Conservation (phyloP, 306 rosid species). For the Chamaecrista fasciculata region DNA sequence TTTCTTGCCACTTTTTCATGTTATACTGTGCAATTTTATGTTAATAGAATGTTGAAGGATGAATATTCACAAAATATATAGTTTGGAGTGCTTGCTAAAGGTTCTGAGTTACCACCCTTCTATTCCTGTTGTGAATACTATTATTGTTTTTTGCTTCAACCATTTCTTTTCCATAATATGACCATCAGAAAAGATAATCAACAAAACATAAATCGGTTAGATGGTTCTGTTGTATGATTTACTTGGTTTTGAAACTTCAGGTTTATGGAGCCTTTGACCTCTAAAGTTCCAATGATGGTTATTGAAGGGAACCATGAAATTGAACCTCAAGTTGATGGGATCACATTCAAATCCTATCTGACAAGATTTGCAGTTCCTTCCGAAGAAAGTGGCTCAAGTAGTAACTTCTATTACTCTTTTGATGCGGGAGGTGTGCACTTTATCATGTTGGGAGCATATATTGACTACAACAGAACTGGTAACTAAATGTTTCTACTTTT, state of each 20-base stretch:
- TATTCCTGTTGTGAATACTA: background rate
- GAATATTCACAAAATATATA: background rate
- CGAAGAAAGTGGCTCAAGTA: conserved; percentile 67
- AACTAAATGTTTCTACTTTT: conserved; percentile 29
- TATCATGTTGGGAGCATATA: conserved; percentile 84
- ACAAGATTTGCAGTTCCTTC: conserved; percentile 82
- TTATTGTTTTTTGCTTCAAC: background rate
- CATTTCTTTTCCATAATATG: background rate
- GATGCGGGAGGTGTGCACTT: conserved; percentile 86
- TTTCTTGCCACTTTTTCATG: background rate
- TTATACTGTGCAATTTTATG: background rate
- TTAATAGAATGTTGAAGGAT: background rate
- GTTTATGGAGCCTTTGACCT: conserved; percentile 84
- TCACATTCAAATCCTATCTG: conserved; percentile 65
- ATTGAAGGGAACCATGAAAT: conserved; percentile 96
- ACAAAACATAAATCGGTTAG: background rate
- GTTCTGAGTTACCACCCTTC: background rate
- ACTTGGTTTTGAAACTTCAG: conserved; percentile 37
- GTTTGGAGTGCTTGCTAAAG: background rate
- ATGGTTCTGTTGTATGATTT: conserved; percentile 3
- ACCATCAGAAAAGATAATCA: background rate
- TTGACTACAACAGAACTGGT: conserved; percentile 77
- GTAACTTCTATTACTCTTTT: conserved; percentile 80
- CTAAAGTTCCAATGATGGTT: conserved; percentile 82
- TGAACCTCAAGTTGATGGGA: conserved; percentile 80